Evolutionary conservation across 306 rosid species (phyloP), one percentile per base, ranked within the genome.

Genomic region (Castanea crenata): DNA sequence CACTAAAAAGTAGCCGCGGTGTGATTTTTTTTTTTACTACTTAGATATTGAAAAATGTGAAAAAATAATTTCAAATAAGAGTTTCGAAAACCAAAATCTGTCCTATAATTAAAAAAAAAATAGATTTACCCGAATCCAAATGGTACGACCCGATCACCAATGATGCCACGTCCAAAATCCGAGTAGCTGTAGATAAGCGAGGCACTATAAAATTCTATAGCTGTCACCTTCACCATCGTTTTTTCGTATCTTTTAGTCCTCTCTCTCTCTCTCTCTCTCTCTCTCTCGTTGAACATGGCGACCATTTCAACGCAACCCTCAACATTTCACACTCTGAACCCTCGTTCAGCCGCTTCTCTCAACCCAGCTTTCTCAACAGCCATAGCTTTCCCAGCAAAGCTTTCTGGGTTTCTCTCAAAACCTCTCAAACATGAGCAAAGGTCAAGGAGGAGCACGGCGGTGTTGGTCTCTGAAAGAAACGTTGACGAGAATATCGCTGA

Each of bases 251-350:
- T 1, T n/a, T 1, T 12, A 41, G 12, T 8, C 12, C 0, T 38
- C 11, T 38, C 46, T 34, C 35, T 32, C 35, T n/a, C n/a, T n/a
- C n/a, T n/a, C n/a, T n/a, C n/a, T n/a, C n/a, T 38, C 23, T 23
- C 23, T 21, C 10, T 15, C 16, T 5, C 74, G 46, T 41, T 41
- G 46, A 41, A 41, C n/a, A 91, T 91, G 96, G 91, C 93, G 13
- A 76, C 85, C 62, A 71, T 80, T 25, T 31, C 82, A 29, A 49
- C 80, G 16, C 79, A 69, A 6, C 73, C 70, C 14, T 3, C 68
- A 0, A 38, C 85, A 44, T 9, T 79, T 73, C 78, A 46, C 68
- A 11, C 83, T 62, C 38, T 27, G 13, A 62, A 74, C 29, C 71
- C 71, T 44, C 67, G 51, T 44, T 56, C 59, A n/a, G 21, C 10